Evolutionary conservation across 352 stramenopile genomes (phyloP), one percentile per base, ranked within the genome.

Genomic region (Pythium guiyangense): DNA sequence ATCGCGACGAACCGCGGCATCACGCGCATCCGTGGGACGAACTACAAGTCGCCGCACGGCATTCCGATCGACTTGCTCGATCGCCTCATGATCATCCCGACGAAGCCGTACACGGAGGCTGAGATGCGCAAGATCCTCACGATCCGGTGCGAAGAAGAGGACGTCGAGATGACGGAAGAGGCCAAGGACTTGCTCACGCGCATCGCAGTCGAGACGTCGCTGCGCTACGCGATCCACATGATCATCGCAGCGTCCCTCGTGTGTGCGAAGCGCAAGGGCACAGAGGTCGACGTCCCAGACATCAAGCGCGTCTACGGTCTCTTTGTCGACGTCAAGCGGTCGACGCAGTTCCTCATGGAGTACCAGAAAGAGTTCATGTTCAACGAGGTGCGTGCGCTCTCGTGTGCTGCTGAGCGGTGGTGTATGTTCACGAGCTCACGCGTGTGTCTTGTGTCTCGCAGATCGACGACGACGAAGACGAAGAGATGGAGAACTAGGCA

Each of bases 191-290:
- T 99, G 34, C 81, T 99, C 26, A 98, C 96, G n/a, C 86, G 93
- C n/a, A 99, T 99, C 67, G 97, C 94, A 4, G 89, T 96, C 25
- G 96, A 99, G 80, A 99, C 97, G 25, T 98, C 88, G 44, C 81
- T 99, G 42, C 96, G 97, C 45, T 99, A 99, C 76, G 97, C 96
- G 10, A 99, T 99, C 69, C 97, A 99, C 64, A 98, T 99, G 93
- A 99, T 99, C 71, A 99, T 98, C 64, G 95, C 95, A 12, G 88
- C 96, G n/a, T 98, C 88, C 51, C 76, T 99, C 10, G 83, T 96
- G 47, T 97, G 96, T 51, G 72, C 84, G 20, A 98, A 98, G 72
- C 75, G 90, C 49, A 98, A 98, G 55, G 90, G 87, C 46, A 86
- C 84, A 1, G 82, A 96, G 58, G 88, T 97, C 43, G 87, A 95